Percentiles rank a stretch among this genome's conserved stretches.
Conservation (phyloP, 1,284 basidiomycete species). For the Tausonia pullulans region DNA sequence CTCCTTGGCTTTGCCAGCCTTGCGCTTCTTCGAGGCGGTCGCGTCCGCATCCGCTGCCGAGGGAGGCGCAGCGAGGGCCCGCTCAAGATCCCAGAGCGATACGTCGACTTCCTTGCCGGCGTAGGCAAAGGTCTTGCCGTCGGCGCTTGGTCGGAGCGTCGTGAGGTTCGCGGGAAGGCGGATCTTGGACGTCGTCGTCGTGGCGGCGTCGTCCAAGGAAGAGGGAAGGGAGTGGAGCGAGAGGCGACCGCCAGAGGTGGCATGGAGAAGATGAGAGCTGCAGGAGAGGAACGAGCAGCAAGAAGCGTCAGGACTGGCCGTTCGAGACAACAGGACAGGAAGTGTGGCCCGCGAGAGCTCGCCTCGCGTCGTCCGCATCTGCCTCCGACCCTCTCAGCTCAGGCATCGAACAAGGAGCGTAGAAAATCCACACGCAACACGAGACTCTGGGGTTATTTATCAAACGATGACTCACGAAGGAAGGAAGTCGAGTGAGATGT, state of each 20-base stretch:
- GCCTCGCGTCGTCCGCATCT: no score
- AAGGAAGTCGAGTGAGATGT: constrained; percentile 9
- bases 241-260: constrained; percentile 29
- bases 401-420: no score
- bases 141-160: constrained; percentile 42
- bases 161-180: constrained; percentile 26
- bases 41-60: neutral
- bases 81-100: constrained; percentile 66
- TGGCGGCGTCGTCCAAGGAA: constrained; percentile 11
- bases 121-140: constrained; percentile 53
- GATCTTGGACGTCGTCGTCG: constrained; percentile 12
- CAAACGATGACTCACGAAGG: constrained; percentile 3
- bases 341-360: no score
- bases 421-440: no score
- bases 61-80: constrained; percentile 42
- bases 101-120: constrained; percentile 81
- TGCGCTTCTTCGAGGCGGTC: constrained; percentile 1
- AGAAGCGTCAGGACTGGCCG: neutral
- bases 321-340: constrained; percentile 14
- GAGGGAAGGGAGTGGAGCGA: constrained; percentile 20
- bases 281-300: neutral
- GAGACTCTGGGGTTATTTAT: no score
- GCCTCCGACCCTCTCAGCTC: no score
- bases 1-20: constrained; percentile 37
- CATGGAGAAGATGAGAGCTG: constrained; percentile 25